Evolutionary conservation across 345 rosid genomes (phyloP).

Genomic region (Melaleuca alternifolia): DNA sequence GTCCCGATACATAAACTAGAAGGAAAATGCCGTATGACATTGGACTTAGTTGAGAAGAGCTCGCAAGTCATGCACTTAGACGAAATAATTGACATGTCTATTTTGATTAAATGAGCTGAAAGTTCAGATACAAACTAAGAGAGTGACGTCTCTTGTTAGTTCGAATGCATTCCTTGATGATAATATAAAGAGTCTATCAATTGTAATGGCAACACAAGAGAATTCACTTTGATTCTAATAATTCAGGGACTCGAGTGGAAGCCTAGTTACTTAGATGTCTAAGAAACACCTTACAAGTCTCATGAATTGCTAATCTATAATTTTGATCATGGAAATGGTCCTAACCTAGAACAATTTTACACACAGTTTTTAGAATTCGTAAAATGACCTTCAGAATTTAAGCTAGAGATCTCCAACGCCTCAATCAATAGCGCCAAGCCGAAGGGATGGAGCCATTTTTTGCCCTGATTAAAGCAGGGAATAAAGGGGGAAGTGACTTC

Average conservation of each 20-base stretch:
- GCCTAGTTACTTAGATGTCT: accelerated
- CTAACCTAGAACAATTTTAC: background rate
- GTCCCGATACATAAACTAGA: background rate
- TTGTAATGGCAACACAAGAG: background rate
- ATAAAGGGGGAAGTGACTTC: background rate
- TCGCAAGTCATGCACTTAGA: background rate
- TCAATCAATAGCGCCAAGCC: background rate
- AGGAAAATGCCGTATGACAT: background rate
- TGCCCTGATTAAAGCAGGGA: background rate
- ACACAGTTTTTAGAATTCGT: background rate
- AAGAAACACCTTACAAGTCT: background rate
- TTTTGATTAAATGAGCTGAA: background rate
- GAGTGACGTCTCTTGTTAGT: background rate
- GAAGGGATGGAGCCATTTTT: background rate
- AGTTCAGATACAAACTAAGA: background rate
- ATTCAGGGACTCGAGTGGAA: background rate
- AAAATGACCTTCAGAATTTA: background rate
- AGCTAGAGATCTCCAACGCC: background rate
- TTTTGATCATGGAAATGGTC: accelerated
- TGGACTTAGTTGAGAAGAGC: background rate
- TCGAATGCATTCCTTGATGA: background rate
- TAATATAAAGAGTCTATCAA: background rate
- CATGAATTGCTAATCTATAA: background rate
- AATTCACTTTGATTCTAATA: background rate
- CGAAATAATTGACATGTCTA: background rate